phyloP scores from a whole-genome alignment of 805 yeast species.

The Metschnikowia gruessii region DNA sequence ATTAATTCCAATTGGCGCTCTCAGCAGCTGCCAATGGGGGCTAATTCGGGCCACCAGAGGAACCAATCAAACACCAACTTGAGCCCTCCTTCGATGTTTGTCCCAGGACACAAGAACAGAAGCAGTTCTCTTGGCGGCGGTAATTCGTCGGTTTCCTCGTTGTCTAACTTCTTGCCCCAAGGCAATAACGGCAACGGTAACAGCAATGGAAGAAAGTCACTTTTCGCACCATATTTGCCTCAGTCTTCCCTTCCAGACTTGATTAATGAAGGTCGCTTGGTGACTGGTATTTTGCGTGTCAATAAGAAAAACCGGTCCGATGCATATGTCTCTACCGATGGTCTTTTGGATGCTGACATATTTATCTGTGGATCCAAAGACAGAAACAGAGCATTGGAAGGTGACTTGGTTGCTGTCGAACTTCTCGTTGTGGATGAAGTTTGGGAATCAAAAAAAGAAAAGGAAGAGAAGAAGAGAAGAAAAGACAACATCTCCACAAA shows the following conservation, averaged over 20 bases:
- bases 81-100: conserved; percentile 47
- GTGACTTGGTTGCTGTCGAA: conserved; percentile 95
- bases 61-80: conserved; percentile 27
- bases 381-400: conserved; percentile 95
- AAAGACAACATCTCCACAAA: conserved; percentile 53
- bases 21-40: conserved; percentile 44
- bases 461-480: conserved; percentile 94
- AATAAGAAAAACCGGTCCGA: conserved; percentile 96
- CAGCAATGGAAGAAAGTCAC: conserved; percentile 61
- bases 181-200: conserved; percentile 25
- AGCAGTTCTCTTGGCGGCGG: conserved; percentile 59
- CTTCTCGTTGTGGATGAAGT: conserved; percentile 94
- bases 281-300: conserved; percentile 88
- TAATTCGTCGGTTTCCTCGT: conserved; percentile 57
- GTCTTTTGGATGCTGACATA: conserved; percentile 91
- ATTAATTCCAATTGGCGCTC: conserved; percentile 62
- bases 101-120: conserved; percentile 78
- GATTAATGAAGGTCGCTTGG: conserved; percentile 85
- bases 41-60: conserved; percentile 20
- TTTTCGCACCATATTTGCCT: conserved; percentile 95
- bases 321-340: conserved; percentile 98
- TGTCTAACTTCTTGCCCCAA: conserved; percentile 37
- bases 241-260: conserved; percentile 89
- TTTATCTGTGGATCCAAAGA: conserved; percentile 98
- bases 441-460: conserved; percentile 94